Evolutionary conservation across 306 rosid species (phyloP).

Genomic region (Pterocarpus macrocarpus): DNA sequence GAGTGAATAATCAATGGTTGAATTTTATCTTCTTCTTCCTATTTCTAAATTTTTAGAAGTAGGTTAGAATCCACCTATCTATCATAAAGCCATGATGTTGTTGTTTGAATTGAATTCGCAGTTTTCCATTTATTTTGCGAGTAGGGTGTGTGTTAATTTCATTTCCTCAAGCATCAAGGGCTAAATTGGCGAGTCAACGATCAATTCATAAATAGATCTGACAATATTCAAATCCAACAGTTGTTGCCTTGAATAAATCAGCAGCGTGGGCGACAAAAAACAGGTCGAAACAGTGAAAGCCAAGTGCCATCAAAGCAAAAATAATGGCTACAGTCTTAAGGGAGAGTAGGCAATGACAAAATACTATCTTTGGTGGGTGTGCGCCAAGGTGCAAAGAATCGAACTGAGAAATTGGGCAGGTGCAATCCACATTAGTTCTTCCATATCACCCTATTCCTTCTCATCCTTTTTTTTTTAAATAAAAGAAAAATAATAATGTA

Average conservation of each 20-base stretch:
- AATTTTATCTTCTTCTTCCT: too few species aligned
- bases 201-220: background rate
- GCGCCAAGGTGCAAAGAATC: background rate
- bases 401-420: too few species aligned
- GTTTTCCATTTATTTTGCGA: background rate
- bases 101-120: background rate
- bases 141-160: background rate
- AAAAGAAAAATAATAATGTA: too few species aligned
- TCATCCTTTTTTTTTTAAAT: too few species aligned
- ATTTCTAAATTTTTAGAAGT: too few species aligned
- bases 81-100: background rate
- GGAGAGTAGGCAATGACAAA: background rate
- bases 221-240: background rate
- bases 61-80: too few species aligned
- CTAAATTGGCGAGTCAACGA: background rate
- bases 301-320: background rate
- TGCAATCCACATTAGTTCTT: too few species aligned
- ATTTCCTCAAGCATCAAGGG: background rate
- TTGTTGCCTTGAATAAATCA: background rate
- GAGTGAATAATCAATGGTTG: too few species aligned
- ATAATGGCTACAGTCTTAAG: background rate
- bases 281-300: background rate
- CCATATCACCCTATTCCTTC: too few species aligned
- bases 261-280: background rate
- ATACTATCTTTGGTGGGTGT: background rate